Evolutionary conservation across 257 asterid genomes (phyloP).

Genomic region (Jaltomata sinuosa): DNA sequence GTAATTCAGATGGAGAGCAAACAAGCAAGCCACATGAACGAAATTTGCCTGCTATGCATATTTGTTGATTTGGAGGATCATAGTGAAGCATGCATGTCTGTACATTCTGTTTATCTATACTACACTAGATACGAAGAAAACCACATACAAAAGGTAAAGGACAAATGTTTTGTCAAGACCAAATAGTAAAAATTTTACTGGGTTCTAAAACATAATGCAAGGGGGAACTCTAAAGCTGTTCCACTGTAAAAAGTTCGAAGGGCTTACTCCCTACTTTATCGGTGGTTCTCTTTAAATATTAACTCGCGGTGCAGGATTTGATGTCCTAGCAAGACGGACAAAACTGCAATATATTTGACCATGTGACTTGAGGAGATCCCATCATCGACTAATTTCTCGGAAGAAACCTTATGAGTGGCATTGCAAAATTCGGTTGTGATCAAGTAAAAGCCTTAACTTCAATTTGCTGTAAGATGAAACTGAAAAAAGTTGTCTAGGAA

Average conservation of each 20-base stretch:
- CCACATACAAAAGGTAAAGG: not conserved
- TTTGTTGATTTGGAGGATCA: not conserved
- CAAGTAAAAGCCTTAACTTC: not conserved
- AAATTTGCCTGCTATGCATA: not conserved
- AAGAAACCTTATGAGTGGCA: not conserved
- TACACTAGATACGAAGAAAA: not conserved
- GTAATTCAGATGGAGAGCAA: not conserved
- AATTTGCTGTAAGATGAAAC: not conserved
- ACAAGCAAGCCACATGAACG: not conserved
- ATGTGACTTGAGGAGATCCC: not conserved
- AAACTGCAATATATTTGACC: not conserved
- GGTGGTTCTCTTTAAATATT: not conserved
- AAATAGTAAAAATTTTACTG: not conserved
- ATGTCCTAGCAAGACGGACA: not conserved
- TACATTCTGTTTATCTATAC: not conserved
- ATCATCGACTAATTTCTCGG: not conserved
- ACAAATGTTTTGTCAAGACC: not conserved
- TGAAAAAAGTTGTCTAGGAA: not conserved
- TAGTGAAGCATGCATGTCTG: not conserved
- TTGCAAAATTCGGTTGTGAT: not conserved
- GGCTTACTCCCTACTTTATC: not conserved
- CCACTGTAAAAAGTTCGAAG: accelerated
- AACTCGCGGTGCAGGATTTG: not conserved
- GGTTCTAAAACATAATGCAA: not conserved
- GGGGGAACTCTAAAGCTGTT: not conserved